Conservation (phyloP, 2,329 filamentous ascomycete genomes). For the Helminthosporium solani region DNA sequence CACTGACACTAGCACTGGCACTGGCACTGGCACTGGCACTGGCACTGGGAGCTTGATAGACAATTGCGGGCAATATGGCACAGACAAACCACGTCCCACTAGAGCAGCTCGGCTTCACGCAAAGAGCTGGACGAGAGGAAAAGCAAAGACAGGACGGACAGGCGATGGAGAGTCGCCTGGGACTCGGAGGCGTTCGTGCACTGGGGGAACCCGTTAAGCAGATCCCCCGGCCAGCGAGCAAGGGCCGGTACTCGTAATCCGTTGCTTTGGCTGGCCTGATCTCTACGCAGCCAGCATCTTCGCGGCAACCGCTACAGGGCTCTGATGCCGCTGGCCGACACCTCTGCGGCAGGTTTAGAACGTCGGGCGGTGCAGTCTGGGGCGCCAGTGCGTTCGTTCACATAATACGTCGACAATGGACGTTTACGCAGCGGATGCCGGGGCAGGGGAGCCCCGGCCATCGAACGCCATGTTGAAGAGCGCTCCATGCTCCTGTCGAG, state of each 20-base stretch:
- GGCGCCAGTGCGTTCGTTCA: neutral
- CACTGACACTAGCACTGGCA: too few relatives aligned
- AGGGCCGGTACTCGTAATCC: conserved; percentile 32
- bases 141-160: conserved; percentile 5
- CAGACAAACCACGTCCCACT: conserved; percentile 9
- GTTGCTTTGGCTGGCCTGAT: conserved; percentile 15
- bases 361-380: conserved; percentile 2
- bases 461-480: conserved; percentile 2
- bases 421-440: conserved; percentile 18
- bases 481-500: conserved; percentile 15
- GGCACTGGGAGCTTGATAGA: conserved; percentile 1
- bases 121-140: conserved; percentile 7
- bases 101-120: neutral
- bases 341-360: conserved; percentile 20
- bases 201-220: conserved; percentile 25
- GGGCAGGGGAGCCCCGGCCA: conserved; percentile 16
- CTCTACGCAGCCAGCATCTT: neutral
- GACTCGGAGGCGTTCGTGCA: conserved; percentile 20
- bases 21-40: too few relatives aligned
- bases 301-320: conserved; percentile 10
- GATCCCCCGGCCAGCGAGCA: too few relatives aligned
- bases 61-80: neutral
- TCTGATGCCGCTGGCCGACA: conserved; percentile 12
- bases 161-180: conserved; percentile 17
- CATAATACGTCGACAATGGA: conserved; percentile 10